phyloP scores from a whole-genome alignment of 129 eudicot species.

The Centaurea solstitialis region DNA sequence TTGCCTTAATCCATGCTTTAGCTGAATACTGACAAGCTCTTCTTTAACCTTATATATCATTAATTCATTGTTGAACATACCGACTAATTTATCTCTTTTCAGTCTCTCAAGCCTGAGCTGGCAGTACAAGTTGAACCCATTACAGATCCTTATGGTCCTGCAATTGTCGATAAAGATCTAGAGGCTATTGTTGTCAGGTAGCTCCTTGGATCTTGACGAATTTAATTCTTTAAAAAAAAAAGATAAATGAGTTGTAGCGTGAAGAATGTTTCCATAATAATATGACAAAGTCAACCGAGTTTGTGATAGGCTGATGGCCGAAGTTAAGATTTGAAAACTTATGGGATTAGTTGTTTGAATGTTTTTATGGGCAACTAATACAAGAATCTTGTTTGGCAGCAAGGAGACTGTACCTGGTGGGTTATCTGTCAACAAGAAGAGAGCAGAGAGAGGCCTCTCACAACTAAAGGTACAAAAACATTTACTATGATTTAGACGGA shows the following conservation, averaged over 20 bases:
- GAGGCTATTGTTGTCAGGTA: conserved; percentile 98
- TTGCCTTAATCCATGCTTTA: not conserved
- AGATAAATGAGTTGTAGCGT: too few relatives aligned
- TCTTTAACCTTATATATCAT: not conserved
- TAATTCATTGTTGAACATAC: conserved; percentile 1
- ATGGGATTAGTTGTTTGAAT: not conserved
- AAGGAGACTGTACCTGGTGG: conserved; percentile 96
- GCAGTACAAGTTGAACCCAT: conserved; percentile 85
- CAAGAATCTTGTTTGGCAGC: conserved; percentile 51
- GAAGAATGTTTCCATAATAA: not conserved
- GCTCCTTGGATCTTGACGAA: conserved; percentile 6
- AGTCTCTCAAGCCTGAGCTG: conserved; percentile 89
- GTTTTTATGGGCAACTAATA: not conserved
- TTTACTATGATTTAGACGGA: too few relatives aligned
- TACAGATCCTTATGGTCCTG: conserved; percentile 92
- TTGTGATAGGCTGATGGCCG: not conserved
- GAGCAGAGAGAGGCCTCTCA: conserved; percentile 83
- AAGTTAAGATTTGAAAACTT: not conserved
- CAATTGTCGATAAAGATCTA: conserved; percentile 74
- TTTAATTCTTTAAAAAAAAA: not conserved
- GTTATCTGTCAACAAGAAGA: conserved; percentile 77
- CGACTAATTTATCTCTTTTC: conserved; percentile 15
- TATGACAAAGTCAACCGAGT: not conserved
- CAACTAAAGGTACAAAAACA: conserved; percentile 60
- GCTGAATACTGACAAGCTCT: not conserved